These are phyloP conservation scores for Aspergillus homomorphus DNA, from an alignment of 495 filamentous ascomycete species.

Conservation along the genomic window DNA sequence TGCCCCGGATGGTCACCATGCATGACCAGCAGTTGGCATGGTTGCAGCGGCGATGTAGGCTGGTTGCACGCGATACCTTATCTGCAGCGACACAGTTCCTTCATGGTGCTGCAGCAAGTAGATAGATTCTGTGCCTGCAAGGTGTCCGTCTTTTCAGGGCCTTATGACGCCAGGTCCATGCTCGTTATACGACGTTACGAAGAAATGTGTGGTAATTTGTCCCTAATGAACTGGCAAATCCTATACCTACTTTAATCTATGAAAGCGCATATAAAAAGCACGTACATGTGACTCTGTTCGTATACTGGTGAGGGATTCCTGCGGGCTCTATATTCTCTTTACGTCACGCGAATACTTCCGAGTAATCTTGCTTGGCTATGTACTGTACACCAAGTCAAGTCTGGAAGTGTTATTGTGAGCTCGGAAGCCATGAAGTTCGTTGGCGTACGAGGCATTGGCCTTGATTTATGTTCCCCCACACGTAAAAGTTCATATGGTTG, in stretches of 20 bases:
- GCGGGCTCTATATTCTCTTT: too few species aligned
- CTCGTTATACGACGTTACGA: constrained; percentile 26
- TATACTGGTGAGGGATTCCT: too few species aligned
- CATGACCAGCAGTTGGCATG: constrained; percentile 5
- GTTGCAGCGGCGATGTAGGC: background rate
- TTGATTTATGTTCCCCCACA: too few species aligned
- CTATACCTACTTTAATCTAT: background rate
- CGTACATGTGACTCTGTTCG: background rate
- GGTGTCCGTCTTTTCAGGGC: background rate
- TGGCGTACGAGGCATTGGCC: too few species aligned
- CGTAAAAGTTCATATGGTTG: too few species aligned
- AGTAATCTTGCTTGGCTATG: too few species aligned
- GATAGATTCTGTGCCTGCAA: background rate
- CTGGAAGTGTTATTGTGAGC: too few species aligned
- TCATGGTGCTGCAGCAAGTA: background rate
- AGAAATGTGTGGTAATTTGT: constrained; percentile 17
- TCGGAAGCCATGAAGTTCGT: too few species aligned
- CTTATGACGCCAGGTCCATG: background rate
- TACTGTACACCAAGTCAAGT: too few species aligned
- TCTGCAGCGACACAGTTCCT: background rate
- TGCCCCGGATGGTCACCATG: constrained; percentile 15
- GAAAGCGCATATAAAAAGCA: background rate
- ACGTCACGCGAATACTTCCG: too few species aligned
- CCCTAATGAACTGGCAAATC: constrained; percentile 24
- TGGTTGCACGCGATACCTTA: background rate